These are phyloP conservation scores for Sporothrix sp. DNA, from an alignment of 2,329 filamentous ascomycete genomes.

Conservation along the genomic window DNA sequence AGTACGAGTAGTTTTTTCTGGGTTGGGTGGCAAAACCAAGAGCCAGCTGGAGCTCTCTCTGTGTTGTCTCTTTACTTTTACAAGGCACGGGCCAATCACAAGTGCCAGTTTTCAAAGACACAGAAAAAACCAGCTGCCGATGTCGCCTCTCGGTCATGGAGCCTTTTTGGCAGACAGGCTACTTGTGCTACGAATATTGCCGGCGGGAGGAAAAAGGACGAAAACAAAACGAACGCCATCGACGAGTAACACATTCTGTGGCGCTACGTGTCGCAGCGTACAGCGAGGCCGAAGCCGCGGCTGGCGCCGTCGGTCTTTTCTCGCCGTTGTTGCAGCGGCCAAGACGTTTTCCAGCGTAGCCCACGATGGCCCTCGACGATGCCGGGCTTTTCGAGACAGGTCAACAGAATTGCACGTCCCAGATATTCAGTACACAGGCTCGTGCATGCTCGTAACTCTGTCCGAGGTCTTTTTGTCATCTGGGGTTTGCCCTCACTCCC, in stretches of 20 bases:
- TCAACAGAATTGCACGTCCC: too few species aligned
- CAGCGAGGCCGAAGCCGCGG: neutral
- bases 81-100: conserved; percentile 11
- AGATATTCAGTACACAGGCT: too few species aligned
- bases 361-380: too few species aligned
- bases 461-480: too few species aligned
- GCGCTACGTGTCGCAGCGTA: neutral
- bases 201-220: neutral
- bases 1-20: too few species aligned
- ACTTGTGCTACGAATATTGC: neutral
- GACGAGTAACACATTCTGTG: neutral
- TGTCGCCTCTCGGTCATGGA: conserved; percentile 12
- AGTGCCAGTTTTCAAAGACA: conserved; percentile 11
- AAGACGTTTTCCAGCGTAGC: too few species aligned
- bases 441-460: too few species aligned
- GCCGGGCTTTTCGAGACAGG: too few species aligned
- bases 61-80: neutral
- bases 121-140: conserved; percentile 10
- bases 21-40: neutral
- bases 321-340: too few species aligned
- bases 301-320: too few species aligned
- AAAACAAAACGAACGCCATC: conserved; percentile 3
- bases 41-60: neutral
- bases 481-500: neutral
- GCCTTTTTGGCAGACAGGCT: neutral